Conservation (phyloP, 2,329 filamentous ascomycete species). For the Pseudocercospora fuligena region DNA sequence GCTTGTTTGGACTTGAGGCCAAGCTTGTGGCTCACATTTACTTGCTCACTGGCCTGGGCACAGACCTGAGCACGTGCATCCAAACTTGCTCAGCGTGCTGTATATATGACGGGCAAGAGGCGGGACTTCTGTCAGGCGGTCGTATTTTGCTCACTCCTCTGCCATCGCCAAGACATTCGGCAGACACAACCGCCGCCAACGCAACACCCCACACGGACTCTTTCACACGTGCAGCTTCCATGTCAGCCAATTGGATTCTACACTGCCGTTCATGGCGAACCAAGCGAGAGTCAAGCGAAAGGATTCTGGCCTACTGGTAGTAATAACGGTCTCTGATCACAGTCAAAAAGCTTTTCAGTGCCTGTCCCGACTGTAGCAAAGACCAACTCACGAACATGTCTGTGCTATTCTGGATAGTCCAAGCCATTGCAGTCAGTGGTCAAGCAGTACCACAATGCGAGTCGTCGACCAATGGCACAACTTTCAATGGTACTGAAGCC, state of each 20-base stretch:
- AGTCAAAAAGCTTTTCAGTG: neutral
- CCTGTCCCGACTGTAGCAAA: too few relatives aligned
- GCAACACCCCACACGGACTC: neutral
- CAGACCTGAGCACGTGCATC: too few relatives aligned
- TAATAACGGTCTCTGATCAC: neutral
- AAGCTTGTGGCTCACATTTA: too few relatives aligned
- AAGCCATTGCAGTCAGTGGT: neutral
- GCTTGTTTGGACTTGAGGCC: too few relatives aligned
- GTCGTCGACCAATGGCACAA: constrained; percentile 6
- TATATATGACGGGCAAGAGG: too few relatives aligned
- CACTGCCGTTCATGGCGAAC: neutral
- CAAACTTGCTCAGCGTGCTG: too few relatives aligned
- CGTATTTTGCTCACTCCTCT: neutral
- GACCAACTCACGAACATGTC: neutral
- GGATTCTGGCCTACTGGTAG: neutral
- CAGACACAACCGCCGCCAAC: neutral
- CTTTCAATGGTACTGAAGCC: constrained; percentile 6
- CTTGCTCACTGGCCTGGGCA: too few relatives aligned
- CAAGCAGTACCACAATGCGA: constrained; percentile 5
- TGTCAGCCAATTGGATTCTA: neutral
- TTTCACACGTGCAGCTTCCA: neutral
- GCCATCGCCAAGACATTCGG: neutral
- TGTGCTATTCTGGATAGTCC: neutral
- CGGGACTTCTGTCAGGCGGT: too few relatives aligned
- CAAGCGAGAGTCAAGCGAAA: neutral